Evolutionary conservation across 768 basidiomycete species (phyloP).

Genomic region (Xerocomellus dryophilus): DNA sequence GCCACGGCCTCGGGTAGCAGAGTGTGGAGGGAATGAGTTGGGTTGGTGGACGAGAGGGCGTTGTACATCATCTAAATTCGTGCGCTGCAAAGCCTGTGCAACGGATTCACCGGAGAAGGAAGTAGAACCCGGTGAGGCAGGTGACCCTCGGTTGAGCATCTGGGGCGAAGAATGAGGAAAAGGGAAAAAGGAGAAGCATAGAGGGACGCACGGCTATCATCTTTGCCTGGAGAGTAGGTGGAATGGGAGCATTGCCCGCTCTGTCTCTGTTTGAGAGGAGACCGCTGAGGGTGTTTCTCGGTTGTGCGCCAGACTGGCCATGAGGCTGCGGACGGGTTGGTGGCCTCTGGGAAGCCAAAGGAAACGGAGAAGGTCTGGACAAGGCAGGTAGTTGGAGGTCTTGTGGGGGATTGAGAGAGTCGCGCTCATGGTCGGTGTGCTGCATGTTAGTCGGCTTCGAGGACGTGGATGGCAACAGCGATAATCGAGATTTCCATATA

Average conservation of each 20-base stretch:
- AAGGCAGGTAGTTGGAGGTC: not conserved
- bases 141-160: slow-evolving; percentile 46
- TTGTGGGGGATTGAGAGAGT: slow-evolving; percentile 1
- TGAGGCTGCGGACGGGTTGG: slow-evolving; percentile 15
- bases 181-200: not conserved
- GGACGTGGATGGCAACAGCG: slow-evolving; percentile 20
- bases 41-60: slow-evolving; percentile 34
- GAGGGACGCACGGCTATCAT: slow-evolving; percentile 74
- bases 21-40: slow-evolving; percentile 36
- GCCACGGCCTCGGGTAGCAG: slow-evolving; percentile 24
- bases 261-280: slow-evolving; percentile 44
- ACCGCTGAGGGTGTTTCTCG: slow-evolving; percentile 33
- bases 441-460: slow-evolving; percentile 22
- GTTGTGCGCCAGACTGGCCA: slow-evolving; percentile 10
- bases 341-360: slow-evolving; percentile 8
- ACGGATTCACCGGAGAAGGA: slow-evolving; percentile 40
- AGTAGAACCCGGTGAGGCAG: slow-evolving; percentile 25
- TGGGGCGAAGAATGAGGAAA: slow-evolving; percentile 25
- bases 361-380: not conserved
- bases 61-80: slow-evolving; percentile 28
- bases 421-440: slow-evolving; percentile 15
- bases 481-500: slow-evolving; percentile 38
- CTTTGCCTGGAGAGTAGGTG: slow-evolving; percentile 87
- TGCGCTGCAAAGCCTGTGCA: slow-evolving; percentile 38
- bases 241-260: slow-evolving; percentile 64